Evolutionary conservation across 257 asterid genomes (phyloP).

Genomic region (Solanum chaucha): DNA sequence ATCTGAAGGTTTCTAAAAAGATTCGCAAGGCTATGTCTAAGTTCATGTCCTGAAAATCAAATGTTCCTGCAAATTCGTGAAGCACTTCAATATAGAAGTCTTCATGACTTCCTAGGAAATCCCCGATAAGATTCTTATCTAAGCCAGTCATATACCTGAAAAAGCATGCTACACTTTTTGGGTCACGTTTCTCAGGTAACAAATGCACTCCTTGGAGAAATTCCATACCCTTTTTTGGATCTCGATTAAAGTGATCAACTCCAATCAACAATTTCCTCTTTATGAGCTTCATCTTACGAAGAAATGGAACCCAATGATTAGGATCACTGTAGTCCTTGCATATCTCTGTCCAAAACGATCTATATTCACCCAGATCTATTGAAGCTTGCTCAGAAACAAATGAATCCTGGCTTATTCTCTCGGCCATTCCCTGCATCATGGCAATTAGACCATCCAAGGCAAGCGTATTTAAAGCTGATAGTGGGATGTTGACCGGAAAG

Average conservation of each 20-base stretch:
- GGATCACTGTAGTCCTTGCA: slow-evolving; percentile 58
- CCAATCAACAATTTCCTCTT: slow-evolving; percentile 71
- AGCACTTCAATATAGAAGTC: slow-evolving; percentile 77
- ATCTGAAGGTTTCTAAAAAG: slow-evolving; percentile 77
- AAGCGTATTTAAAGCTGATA: slow-evolving; percentile 71
- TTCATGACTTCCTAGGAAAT: slow-evolving; percentile 80
- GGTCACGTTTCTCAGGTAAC: slow-evolving; percentile 64
- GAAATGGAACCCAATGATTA: slow-evolving; percentile 68
- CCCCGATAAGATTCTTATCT: slow-evolving; percentile 76
- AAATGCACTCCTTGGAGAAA: slow-evolving; percentile 57
- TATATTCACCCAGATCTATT: slow-evolving; percentile 35
- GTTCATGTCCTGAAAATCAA: slow-evolving; percentile 67
- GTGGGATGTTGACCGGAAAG: slow-evolving; percentile 76
- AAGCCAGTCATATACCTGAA: slow-evolving; percentile 64
- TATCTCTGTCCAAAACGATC: slow-evolving; percentile 67
- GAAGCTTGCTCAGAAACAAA: slow-evolving; percentile 22
- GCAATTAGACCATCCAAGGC: slow-evolving; percentile 86
- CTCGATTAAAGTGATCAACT: slow-evolving; percentile 76
- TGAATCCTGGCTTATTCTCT: slow-evolving; percentile 54
- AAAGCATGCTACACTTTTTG: slow-evolving; percentile 67
- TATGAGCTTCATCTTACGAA: slow-evolving; percentile 53
- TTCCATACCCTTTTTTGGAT: slow-evolving; percentile 75
- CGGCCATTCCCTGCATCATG: slow-evolving; percentile 73
- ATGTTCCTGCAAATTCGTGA: slow-evolving; percentile 68
- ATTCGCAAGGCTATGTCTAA: slow-evolving; percentile 82